phyloP scores from a whole-genome alignment of 495 filamentous ascomycete species.

The Friedmanniomyces simplex region DNA sequence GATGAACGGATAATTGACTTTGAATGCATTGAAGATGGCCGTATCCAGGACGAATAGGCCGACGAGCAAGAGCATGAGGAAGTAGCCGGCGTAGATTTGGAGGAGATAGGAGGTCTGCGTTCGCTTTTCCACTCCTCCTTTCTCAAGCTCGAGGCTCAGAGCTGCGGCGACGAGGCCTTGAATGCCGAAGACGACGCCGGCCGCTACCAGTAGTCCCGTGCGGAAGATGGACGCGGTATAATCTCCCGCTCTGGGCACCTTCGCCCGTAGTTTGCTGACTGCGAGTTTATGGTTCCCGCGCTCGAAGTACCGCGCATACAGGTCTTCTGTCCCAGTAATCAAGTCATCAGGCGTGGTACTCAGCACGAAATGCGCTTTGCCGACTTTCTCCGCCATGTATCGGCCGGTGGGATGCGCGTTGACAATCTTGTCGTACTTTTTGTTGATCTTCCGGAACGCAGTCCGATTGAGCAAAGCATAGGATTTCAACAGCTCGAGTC shows the following conservation, averaged over 20 bases:
- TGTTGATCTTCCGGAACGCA: constrained; percentile 95
- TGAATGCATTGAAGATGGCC: constrained; percentile 65
- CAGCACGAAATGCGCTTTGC: constrained; percentile 80
- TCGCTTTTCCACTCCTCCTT: not conserved
- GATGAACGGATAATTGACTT: constrained; percentile 92
- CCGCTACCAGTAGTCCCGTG: constrained; percentile 68
- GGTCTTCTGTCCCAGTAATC: constrained; percentile 68
- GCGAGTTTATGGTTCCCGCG: constrained; percentile 84
- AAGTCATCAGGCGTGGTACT: constrained; percentile 70
- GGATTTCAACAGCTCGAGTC: constrained; percentile 80
- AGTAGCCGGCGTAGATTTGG: constrained; percentile 78
- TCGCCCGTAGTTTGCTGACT: constrained; percentile 67
- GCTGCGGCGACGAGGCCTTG: constrained; percentile 55
- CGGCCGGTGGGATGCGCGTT: constrained; percentile 63
- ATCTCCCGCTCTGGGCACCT: constrained; percentile 52
- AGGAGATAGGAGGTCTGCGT: constrained; percentile 30
- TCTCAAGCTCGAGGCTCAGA: constrained; percentile 20
- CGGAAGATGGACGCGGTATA: constrained; percentile 65
- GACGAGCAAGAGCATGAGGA: constrained; percentile 63
- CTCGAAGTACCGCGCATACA: constrained; percentile 90
- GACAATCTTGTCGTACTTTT: constrained; percentile 91
- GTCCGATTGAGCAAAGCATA: constrained; percentile 82
- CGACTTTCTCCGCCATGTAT: constrained; percentile 89
- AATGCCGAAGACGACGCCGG: constrained; percentile 44
- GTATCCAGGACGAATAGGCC: constrained; percentile 69